These are phyloP conservation scores for Parastagonospora avenae DNA, from an alignment of 2,329 filamentous ascomycete genomes.

Conservation along the genomic window DNA sequence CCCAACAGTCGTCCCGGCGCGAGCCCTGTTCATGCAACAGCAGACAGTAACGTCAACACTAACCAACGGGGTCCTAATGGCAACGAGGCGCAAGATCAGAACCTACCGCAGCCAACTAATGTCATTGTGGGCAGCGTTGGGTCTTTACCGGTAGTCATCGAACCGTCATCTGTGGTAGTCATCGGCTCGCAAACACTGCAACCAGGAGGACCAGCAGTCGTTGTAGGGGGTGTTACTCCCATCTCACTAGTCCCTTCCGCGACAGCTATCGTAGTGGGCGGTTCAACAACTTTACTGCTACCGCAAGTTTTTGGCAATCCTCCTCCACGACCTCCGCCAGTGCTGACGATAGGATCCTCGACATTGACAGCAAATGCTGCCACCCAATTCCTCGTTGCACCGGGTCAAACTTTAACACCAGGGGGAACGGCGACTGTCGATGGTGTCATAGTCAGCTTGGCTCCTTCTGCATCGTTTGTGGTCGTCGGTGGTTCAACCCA, in stretches of 20 bases:
- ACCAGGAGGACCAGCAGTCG: constrained; percentile 43
- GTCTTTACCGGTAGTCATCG: constrained; percentile 35
- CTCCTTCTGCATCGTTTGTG: constrained; percentile 44
- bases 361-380: constrained; percentile 53
- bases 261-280: constrained; percentile 36
- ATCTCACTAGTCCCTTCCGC: constrained; percentile 37
- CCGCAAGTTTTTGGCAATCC: constrained; percentile 15
- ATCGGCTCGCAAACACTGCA: constrained; percentile 43
- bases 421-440: constrained; percentile 47
- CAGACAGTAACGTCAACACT: constrained; percentile 4
- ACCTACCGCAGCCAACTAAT: constrained; percentile 14
- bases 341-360: constrained; percentile 49
- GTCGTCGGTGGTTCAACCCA: constrained; percentile 49
- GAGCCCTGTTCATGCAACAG: constrained; percentile 2
- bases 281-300: constrained; percentile 28
- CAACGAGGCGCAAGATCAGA: constrained; percentile 3
- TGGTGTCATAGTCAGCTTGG: constrained; percentile 50
- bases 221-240: constrained; percentile 38
- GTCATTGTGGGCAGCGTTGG: constrained; percentile 34
- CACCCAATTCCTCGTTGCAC: constrained; percentile 51
- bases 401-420: constrained; percentile 45
- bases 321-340: constrained; percentile 28
- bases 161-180: constrained; percentile 38
- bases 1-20: constrained; percentile 5
- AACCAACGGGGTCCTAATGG: constrained; percentile 1